phyloP scores from a whole-genome alignment of 768 basidiomycete species.

The Boletus rubroflammeus region DNA sequence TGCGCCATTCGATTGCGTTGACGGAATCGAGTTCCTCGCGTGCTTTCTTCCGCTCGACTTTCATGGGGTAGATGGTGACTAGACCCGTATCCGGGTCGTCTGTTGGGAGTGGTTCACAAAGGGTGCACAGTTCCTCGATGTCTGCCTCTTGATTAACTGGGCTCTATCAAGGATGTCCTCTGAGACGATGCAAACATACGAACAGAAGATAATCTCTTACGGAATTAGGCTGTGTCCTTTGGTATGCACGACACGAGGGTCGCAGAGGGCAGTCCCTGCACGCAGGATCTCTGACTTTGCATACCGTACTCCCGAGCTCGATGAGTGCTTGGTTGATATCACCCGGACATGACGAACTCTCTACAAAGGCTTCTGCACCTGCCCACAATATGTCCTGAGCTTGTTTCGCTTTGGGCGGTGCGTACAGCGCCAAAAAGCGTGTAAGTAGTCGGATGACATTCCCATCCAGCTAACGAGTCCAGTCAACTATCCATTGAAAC shows the following conservation, averaged over 20 bases:
- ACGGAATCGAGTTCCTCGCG: conserved; percentile 84
- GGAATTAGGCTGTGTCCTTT: conserved; percentile 6
- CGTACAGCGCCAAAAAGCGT: conserved; percentile 78
- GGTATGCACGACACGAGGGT: conserved; percentile 65
- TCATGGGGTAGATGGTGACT: conserved; percentile 87
- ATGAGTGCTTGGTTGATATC: conserved; percentile 93
- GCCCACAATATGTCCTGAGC: conserved; percentile 83
- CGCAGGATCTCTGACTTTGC: conserved; percentile 77
- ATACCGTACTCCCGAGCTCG: conserved; percentile 91
- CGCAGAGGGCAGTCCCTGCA: conserved; percentile 73
- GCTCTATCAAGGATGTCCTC: not conserved
- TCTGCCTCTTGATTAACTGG: conserved; percentile 37
- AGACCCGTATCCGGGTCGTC: conserved; percentile 15
- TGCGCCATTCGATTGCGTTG: conserved; percentile 79
- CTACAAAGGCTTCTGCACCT: conserved; percentile 68
- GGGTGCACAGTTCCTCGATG: conserved; percentile 72
- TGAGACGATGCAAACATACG: not conserved
- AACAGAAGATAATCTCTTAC: conserved; percentile 6
- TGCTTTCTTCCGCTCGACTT: conserved; percentile 73
- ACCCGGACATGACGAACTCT: conserved; percentile 54
- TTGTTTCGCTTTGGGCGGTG: conserved; percentile 73
- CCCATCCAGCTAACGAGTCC: conserved; percentile 67
- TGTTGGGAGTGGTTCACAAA: conserved; percentile 58
- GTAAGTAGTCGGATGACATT: conserved; percentile 87
- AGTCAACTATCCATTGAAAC: not conserved